Evolutionary conservation across 2,329 filamentous ascomycete genomes (phyloP).

Genomic region (Seiridium unicorne): DNA sequence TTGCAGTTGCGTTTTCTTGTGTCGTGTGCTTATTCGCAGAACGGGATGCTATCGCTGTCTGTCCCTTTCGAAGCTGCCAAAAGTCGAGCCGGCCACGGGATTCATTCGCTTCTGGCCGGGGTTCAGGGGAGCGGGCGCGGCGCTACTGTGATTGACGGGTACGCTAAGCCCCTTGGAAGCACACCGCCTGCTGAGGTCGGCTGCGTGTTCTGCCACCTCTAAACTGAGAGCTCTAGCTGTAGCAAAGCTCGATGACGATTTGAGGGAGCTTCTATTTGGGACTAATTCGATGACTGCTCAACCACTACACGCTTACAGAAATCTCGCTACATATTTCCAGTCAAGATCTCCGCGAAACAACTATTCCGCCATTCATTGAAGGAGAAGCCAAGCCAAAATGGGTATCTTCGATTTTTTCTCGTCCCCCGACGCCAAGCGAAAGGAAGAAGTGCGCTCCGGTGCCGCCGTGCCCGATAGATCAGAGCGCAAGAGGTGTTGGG

Average conservation of each 20-base stretch:
- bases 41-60: neutral
- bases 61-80: neutral
- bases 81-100: neutral
- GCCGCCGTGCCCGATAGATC: slow-evolving; percentile 78
- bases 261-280: neutral
- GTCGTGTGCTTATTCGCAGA: neutral
- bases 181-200: slow-evolving; percentile 1
- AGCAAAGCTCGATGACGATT: slow-evolving; percentile 4
- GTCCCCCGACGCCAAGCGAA: slow-evolving; percentile 43
- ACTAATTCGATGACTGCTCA: neutral
- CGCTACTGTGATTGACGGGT: too few relatives aligned
- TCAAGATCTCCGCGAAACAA: neutral
- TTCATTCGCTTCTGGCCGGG: too few relatives aligned
- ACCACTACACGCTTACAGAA: neutral
- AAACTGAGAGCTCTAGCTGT: slow-evolving; percentile 5
- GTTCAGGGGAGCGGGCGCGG: too few relatives aligned
- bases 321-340: neutral
- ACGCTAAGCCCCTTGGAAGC: neutral
- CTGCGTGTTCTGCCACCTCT: neutral
- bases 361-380: too few relatives aligned
- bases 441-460: slow-evolving; percentile 54
- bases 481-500: slow-evolving; percentile 84
- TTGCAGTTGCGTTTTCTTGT: neutral
- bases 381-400: slow-evolving; percentile 30
- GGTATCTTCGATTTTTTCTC: slow-evolving; percentile 45